These are phyloP conservation scores for Leccinum rimulosum DNA, from an alignment of 768 basidiomycete genomes.

Conservation along the genomic window DNA sequence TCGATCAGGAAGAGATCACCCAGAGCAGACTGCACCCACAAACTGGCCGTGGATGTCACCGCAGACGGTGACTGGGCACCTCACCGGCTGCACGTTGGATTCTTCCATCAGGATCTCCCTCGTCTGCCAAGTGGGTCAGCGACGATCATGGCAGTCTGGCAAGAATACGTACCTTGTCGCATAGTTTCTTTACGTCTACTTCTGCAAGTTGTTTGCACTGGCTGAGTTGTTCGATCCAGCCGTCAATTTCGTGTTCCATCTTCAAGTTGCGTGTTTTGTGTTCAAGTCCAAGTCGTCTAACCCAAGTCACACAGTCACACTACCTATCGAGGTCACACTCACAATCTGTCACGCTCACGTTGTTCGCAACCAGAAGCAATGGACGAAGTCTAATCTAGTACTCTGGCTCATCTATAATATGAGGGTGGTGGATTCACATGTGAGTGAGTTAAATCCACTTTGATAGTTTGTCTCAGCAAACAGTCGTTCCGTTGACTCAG, in stretches of 20 bases:
- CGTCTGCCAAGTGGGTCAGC: constrained; percentile 53
- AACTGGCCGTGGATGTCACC: constrained; percentile 99
- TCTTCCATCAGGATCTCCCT: constrained; percentile 99
- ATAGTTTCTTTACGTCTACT: constrained; percentile 93
- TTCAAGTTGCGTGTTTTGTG: constrained; percentile 3
- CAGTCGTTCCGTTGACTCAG: not conserved
- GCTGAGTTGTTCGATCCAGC: constrained; percentile 94
- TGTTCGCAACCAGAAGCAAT: constrained; percentile 41
- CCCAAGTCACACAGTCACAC: constrained; percentile 29
- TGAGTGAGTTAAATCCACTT: not conserved
- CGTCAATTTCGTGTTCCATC: constrained; percentile 81
- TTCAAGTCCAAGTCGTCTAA: constrained; percentile 16
- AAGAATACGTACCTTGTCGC: constrained; percentile 78
- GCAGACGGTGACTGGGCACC: constrained; percentile 98
- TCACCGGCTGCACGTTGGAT: constrained; percentile 97
- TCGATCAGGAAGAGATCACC: constrained; percentile 27
- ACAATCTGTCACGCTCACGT: constrained; percentile 28
- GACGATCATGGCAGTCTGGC: constrained; percentile 9
- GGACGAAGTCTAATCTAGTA: no score
- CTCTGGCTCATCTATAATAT: not conserved
- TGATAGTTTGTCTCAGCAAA: not conserved
- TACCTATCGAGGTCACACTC: constrained; percentile 26
- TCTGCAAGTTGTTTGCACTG: constrained; percentile 97
- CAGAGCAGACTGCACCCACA: constrained; percentile 57
- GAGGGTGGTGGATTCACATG: not conserved